Evolutionary conservation across 352 stramenopile species (phyloP).

Genomic region (Pythium vanterpoolii): DNA sequence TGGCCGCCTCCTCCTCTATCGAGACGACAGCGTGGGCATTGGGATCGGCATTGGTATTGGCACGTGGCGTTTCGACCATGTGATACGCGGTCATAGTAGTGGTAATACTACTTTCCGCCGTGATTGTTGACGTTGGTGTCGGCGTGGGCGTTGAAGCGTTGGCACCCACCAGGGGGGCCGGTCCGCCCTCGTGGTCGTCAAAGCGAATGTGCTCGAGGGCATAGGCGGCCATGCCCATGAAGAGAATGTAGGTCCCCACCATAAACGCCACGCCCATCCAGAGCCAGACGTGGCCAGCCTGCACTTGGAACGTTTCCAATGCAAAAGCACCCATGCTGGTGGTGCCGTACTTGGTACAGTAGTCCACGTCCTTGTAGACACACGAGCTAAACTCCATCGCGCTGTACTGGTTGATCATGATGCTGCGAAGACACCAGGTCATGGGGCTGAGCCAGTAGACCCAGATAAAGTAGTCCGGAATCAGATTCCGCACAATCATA

Average conservation of each 20-base stretch:
- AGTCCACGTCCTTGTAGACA: constrained; percentile 23
- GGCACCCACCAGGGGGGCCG: no score
- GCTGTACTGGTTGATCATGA: constrained; percentile 30
- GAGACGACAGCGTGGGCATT: constrained; percentile 2
- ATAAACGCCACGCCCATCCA: constrained; percentile 23
- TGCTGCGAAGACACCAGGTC: constrained; percentile 26
- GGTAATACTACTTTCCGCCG: no score
- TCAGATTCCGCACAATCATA: constrained; percentile 28
- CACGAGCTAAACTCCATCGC: constrained; percentile 21
- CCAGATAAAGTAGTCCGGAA: constrained; percentile 26
- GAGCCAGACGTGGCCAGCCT: constrained; percentile 25
- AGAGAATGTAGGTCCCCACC: constrained; percentile 22
- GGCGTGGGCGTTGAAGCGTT: no score
- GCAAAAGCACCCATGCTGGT: constrained; percentile 28
- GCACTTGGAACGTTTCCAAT: constrained; percentile 28
- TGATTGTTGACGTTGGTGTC: no score
- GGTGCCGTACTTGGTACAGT: constrained; percentile 16
- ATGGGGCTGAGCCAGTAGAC: constrained; percentile 47
- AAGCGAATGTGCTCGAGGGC: no score
- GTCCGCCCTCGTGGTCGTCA: no score
- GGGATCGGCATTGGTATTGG: constrained; percentile 21
- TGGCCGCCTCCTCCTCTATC: no score
- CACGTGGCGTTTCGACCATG: neutral
- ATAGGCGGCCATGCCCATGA: no score
- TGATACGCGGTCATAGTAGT: no score